A percentile compares a stretch with the other conserved stretches of the same genome.
phyloP scores from a whole-genome alignment of 1,139 yeast genomes.

The Yamadazyma atlantica region DNA sequence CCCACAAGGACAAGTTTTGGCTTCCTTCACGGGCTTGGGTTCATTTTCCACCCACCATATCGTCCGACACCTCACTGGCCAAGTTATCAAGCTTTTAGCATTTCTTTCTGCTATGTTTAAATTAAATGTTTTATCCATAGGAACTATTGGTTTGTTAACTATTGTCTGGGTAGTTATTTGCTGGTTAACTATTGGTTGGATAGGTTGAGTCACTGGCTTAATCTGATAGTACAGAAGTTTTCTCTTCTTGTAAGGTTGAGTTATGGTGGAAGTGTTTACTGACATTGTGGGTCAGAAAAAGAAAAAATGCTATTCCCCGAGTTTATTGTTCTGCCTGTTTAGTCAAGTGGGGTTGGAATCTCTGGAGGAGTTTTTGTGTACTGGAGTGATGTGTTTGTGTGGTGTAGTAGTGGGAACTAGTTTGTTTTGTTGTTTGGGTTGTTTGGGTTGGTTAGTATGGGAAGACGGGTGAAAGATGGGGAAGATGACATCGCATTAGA shows the following conservation, averaged over 20 bases:
- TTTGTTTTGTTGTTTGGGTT: no score
- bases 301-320: neutral
- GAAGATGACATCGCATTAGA: no score
- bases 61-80: neutral
- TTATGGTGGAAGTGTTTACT: neutral
- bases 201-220: neutral
- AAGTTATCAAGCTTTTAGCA: constrained; percentile 1
- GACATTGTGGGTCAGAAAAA: constrained; percentile 2
- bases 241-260: constrained; percentile 1
- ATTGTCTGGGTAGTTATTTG: no score
- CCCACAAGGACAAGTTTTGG: constrained; percentile 28
- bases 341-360: no score
- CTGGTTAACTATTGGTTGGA: no score
- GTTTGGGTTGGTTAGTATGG: no score
- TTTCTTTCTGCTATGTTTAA: neutral
- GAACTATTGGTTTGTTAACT: no score
- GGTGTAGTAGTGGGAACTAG: no score
- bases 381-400: no score
- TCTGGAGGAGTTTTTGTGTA: no score
- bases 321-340: neutral
- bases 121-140: neutral
- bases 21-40: neutral
- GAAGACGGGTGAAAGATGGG: no score
- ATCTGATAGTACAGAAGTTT: neutral
- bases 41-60: neutral